Base-by-base conservation (phyloP, 495 filamentous ascomycete genomes). In the Cudoniella acicularis region DNA sequence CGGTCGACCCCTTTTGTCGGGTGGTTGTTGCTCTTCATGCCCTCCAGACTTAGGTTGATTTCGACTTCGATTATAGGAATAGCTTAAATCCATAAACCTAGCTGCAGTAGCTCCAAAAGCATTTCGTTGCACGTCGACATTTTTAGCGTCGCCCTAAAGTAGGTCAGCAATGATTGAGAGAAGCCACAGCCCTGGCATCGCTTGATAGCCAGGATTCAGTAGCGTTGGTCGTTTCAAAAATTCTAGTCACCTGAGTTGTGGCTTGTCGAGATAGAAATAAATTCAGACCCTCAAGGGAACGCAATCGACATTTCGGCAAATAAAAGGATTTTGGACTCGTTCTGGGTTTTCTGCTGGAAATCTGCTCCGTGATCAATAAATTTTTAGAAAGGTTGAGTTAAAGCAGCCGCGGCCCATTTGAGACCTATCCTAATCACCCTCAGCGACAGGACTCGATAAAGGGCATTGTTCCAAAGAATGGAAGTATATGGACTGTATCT, bases 101-200 rank as follows among this genome's bases (percentile, higher is more conserved):
- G 23, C 48, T 50, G 48, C 48, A 50, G 48, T 50, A 50, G 48
- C 20, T 23, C 20, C 23, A 25, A 24, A 13, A 20, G 21, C 43
- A 47, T 24, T 24, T 50, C 23, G 48, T 50, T 50, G 48, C 48
- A 50, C 23, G n/a, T 50, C 48, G 48, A 50, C 21, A 50, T 50
- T 50, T 50, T 13, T 50, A 50, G 48, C 48, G 48, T 50, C 48
- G 48, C 20, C 21, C 48, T 50, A 50, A 26, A 6, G 30, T 36
- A 6, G 30, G 30, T 36, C 30, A 36, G 30, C 30, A 36, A 6
- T 13, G 13, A 36, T 36, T 6, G 13, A 36, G 30, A 36, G 30
- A 36, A 36, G 30, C 30, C 30, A 36, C 30, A 36, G 30, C 30
- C 30, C 30, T 36, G 30, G 6, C 30, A 36, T 36, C 30, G 30